Base-by-base conservation (phyloP, 2,329 filamentous ascomycete genomes). In the Neophaeococcomyces mojaviensis region DNA sequence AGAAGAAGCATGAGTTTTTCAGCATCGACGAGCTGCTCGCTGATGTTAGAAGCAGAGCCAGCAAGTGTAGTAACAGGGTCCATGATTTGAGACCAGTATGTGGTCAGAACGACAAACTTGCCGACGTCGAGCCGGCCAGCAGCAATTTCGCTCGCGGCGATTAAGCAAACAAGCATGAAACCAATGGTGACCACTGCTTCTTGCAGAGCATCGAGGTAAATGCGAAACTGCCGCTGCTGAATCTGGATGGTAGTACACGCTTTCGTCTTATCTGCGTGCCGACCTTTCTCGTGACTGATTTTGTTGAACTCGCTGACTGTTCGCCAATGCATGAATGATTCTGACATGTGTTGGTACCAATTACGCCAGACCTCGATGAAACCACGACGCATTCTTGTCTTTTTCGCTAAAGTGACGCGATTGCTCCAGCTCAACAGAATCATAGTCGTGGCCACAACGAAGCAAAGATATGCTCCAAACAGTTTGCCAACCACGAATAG, bases 51-150 rank as follows among this genome's bases (percentile, higher is more conserved):
- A 47, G 74, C 71, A 22, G 70, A 71, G 52, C 65, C 70, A 1
- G 70, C 69, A 33, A 81, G 66, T 10, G 68, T 66, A n/a, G 67
- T 64, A 3, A 80, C 61, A 5, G 76, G 76, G 2, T 57, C 59
- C 46, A 68, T 56, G 12, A 77, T 50, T 60, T 72, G 62, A 57
- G 65, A 62, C 82, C 82, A 86, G 61, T 84, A 86, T 28, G 76
- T 72, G 13, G 82, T 67, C 20, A 86, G 62, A 15, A 80, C 79
- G 3, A 85, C 76, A 50, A 86, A 81, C 49, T 73, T 74, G 33
- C 80, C 80, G 10, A 81, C 66, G 0, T 73, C 68, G 36, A 70
- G 71, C 7, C 61, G 58, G 1, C 72, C 72, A 31, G 66, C 64
- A 0, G 69, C 63, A 28, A 81, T 73, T 50, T 76, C 69, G 47